A percentile compares a stretch with the other conserved stretches of the same genome.
Evolutionary conservation across 2,329 filamentous ascomycete genomes (phyloP).

Genomic region (Alternaria brassicicola): DNA sequence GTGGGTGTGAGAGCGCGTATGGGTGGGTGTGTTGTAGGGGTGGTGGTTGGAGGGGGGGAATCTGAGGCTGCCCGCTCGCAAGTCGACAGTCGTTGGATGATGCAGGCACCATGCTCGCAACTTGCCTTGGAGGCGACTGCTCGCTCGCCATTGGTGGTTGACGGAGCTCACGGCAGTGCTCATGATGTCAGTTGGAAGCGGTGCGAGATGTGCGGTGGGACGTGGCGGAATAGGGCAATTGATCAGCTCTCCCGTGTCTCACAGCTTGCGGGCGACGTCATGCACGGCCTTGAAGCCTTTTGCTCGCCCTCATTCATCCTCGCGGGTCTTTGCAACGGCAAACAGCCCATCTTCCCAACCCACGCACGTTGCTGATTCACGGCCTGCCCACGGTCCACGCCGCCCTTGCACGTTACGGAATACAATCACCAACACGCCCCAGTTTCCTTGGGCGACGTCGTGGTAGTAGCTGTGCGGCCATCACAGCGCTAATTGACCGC

Average conservation of each 20-base stretch:
- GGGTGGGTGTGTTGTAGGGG: too few relatives aligned
- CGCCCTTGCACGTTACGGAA: background rate
- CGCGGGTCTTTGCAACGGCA: background rate
- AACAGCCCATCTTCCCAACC: background rate
- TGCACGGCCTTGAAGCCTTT: conserved; percentile 1
- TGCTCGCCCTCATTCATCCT: background rate
- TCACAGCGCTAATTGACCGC: conserved; percentile 17
- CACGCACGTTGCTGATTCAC: background rate
- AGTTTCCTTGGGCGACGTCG: background rate
- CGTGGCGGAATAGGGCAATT: conserved; percentile 4
- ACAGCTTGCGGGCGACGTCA: conserved; percentile 12
- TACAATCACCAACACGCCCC: conserved; percentile 1
- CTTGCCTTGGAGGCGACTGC: background rate
- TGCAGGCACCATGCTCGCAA: background rate
- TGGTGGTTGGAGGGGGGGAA: background rate
- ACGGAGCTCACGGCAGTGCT: conserved; percentile 9
- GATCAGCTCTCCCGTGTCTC: conserved; percentile 7
- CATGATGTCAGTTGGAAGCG: conserved; percentile 10
- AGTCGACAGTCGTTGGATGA: background rate
- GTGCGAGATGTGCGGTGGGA: conserved; percentile 6
- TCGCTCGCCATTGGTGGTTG: conserved; percentile 1
- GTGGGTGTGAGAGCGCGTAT: too few relatives aligned
- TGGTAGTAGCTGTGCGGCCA: conserved; percentile 10
- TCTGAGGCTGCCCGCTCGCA: background rate
- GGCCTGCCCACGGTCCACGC: background rate